phyloP scores from a whole-genome alignment of 2,329 filamentous ascomycete genomes.

The Microsporum audouinii region DNA sequence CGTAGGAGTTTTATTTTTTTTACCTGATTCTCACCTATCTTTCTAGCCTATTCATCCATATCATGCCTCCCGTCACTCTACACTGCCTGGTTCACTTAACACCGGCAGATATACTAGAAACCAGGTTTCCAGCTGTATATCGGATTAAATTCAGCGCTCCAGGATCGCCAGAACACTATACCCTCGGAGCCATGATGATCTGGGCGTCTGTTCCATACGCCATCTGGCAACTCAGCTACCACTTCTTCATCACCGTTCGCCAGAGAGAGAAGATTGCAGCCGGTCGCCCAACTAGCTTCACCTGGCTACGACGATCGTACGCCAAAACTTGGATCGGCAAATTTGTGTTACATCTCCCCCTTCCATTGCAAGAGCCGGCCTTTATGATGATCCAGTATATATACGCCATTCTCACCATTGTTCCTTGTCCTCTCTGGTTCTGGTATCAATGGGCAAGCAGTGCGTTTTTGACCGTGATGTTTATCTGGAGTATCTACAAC shows the following conservation, averaged over 20 bases:
- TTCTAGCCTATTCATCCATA: conserved; percentile 83
- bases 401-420: conserved; percentile 85
- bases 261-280: conserved; percentile 93
- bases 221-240: conserved; percentile 85
- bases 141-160: conserved; percentile 59
- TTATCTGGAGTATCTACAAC: conserved; percentile 91
- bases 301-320: conserved; percentile 89
- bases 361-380: conserved; percentile 65
- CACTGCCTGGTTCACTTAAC: conserved; percentile 86
- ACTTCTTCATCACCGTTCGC: conserved; percentile 88
- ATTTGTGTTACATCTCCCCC: conserved; percentile 67
- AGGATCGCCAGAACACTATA: conserved; percentile 69
- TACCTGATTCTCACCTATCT: conserved; percentile 2
- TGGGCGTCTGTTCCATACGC: conserved; percentile 93
- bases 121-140: conserved; percentile 74
- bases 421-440: conserved; percentile 93
- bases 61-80: conserved; percentile 91
- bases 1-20: neutral
- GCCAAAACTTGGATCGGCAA: conserved; percentile 80
- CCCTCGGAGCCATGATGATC: conserved; percentile 70
- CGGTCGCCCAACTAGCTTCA: conserved; percentile 90
- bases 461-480: conserved; percentile 66
- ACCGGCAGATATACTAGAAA: conserved; percentile 50
- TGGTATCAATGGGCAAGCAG: conserved; percentile 71
- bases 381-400: conserved; percentile 95